These are phyloP conservation scores for Globisporangium paroecandrum DNA, from an alignment of 352 stramenopile genomes.

Conservation along the genomic window DNA sequence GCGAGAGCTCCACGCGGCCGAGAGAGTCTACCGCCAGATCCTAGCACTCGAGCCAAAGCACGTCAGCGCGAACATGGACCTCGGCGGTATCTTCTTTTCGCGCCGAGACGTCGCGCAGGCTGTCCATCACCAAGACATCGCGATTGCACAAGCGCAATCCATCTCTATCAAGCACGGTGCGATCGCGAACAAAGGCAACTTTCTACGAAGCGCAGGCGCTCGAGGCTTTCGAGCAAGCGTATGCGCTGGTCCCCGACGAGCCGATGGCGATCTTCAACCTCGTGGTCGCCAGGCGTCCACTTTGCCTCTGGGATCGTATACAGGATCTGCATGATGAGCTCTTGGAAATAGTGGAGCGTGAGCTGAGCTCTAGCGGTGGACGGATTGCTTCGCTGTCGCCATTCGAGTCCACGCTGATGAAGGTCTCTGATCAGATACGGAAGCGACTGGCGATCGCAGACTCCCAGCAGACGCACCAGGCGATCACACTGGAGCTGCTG, in stretches of 20 bases:
- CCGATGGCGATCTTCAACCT: constrained; percentile 43
- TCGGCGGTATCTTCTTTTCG: constrained; percentile 17
- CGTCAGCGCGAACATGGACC: constrained; percentile 40
- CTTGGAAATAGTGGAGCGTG: constrained; percentile 20
- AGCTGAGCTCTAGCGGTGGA: constrained; percentile 15
- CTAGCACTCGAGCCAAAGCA: constrained; percentile 43
- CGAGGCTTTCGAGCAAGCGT: constrained; percentile 31
- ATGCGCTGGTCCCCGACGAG: constrained; percentile 20
- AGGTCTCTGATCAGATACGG: constrained; percentile 43
- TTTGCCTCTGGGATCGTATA: constrained; percentile 58
- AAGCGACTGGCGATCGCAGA: constrained; percentile 40
- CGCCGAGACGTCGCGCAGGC: constrained; percentile 34
- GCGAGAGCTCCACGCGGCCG: constrained; percentile 28
- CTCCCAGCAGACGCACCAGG: constrained; percentile 32
- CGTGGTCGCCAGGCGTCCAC: constrained; percentile 42
- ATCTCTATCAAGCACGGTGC: constrained; percentile 21
- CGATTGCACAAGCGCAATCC: constrained; percentile 25
- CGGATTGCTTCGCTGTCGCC: constrained; percentile 38
- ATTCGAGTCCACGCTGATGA: constrained; percentile 70
- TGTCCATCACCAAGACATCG: constrained; percentile 40
- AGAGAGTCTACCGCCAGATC: constrained; percentile 35
- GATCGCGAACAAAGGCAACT: constrained; percentile 75
- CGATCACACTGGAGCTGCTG: constrained; percentile 29
- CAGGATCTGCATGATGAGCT: constrained; percentile 49
- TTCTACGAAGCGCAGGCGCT: constrained; percentile 58